Conservation (phyloP, 2,329 filamentous ascomycete species). For the Hymenoscyphus fructigenus region DNA sequence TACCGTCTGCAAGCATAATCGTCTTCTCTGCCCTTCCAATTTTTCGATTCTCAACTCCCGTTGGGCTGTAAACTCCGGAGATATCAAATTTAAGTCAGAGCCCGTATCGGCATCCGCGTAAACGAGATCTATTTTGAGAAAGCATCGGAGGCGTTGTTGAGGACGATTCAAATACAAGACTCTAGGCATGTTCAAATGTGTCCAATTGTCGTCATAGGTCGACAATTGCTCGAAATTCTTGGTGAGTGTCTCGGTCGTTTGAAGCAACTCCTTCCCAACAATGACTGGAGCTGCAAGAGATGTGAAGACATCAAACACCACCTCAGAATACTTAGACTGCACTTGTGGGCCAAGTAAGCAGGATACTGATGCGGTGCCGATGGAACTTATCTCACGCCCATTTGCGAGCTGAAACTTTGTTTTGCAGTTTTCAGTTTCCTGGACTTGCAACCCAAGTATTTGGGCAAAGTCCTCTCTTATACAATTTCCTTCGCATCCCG, state of each 20-base stretch:
- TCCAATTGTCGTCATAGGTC: neutral
- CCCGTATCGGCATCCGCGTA: neutral
- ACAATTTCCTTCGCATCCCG: neutral
- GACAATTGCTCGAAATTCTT: neutral
- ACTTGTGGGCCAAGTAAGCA: neutral
- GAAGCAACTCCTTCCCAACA: neutral
- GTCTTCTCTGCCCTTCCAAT: neutral
- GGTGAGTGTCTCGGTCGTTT: neutral
- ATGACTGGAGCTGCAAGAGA: neutral
- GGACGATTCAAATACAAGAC: neutral
- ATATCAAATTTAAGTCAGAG: neutral
- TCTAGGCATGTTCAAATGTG: neutral
- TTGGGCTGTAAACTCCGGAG: neutral
- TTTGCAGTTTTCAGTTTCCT: neutral
- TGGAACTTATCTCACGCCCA: neutral
- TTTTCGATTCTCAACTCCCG: neutral
- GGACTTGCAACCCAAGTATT: neutral
- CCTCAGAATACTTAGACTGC: too few species aligned
- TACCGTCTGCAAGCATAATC: neutral
- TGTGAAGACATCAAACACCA: neutral
- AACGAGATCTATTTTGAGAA: neutral
- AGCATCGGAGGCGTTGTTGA: neutral
- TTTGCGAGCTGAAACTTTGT: neutral
- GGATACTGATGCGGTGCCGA: neutral
- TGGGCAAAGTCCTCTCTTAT: neutral